A percentile compares a stretch with the other conserved stretches of the same genome.
Conservation (phyloP, 2,329 filamentous ascomycete genomes). For the Hymenoscyphus repandus region DNA sequence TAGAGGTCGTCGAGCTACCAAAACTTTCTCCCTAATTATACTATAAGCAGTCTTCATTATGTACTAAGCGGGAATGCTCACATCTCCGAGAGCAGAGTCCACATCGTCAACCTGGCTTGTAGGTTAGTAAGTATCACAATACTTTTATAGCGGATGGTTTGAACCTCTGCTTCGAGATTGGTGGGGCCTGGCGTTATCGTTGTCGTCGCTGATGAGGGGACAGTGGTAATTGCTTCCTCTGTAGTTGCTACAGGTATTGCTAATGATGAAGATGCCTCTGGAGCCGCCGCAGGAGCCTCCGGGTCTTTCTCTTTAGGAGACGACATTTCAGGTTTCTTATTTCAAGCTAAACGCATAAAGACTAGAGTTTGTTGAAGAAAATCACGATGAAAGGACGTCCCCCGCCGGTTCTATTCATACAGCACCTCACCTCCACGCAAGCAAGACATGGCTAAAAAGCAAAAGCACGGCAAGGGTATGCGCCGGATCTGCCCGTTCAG, state of each 20-base stretch:
- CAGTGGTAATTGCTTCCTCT: neutral
- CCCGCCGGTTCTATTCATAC: neutral
- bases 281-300: neutral
- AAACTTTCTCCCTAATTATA: neutral
- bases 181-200: neutral
- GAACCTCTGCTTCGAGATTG: neutral
- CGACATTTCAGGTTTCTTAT: neutral
- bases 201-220: neutral
- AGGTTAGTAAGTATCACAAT: neutral
- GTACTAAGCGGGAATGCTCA: neutral
- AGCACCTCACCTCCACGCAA: neutral
- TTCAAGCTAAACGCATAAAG: neutral
- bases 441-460: neutral
- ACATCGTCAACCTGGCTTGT: neutral
- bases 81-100: conserved; percentile 1
- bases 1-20: conserved; percentile 12
- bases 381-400: neutral
- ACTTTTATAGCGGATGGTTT: neutral
- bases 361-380: neutral
- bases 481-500: neutral
- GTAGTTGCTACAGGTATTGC: neutral
- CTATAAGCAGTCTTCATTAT: neutral
- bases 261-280: neutral
- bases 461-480: neutral
- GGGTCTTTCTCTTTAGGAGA: neutral